Evolutionary conservation across 1,139 yeast species (phyloP), one percentile per base, ranked within the genome.

Genomic region (Pneumocystis murina): DNA sequence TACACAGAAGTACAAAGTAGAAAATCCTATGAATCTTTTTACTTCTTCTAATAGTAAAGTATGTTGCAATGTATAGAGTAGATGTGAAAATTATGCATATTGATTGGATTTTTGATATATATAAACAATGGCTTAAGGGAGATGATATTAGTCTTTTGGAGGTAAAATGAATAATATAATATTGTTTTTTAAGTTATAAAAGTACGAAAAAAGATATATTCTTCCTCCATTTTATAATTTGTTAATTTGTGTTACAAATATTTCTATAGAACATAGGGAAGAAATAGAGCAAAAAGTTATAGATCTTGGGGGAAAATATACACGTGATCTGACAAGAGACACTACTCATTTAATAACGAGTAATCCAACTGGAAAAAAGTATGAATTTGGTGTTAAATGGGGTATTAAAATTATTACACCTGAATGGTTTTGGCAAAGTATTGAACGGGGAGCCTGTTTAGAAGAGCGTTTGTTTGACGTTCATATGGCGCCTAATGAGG

Each of bases 391-490:
- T 0, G 65, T 77, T 7, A 84, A 83, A 70, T 85, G 92, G 91
- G 77, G 77, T 5, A 80, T 84, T 2, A 86, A 87, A 0, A 80
- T 84, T 0, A 82, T 88, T 2, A 90, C 86, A 71, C 92, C 94
- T 0, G 74, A 81, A 62, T 90, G 95, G 94, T 73, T 90, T 30
- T 61, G 63, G 36, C 64, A 59, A 20, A 62, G 65, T 54, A 33
- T 65, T 24, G 30, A 60, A 59, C 57, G 67, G 16, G 67, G 65
- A 8, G 67, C 67, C 20, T 61, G 61, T n/a, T 58, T 65, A 17
- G 65, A 62, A 43, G 65, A 65, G 33, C 62, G 24, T 38, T 40
- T 58, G 3, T 58, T 58, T 58, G 14, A 16, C 14, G 36, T 40
- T 38, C n/a, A 38, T 20, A 38, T 58, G 43, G 30, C n/a, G 12